A percentile compares a stretch with the other conserved stretches of the same genome.
Evolutionary conservation across 352 stramenopile species (phyloP).

Genomic region (Pythium grandisporangium): DNA sequence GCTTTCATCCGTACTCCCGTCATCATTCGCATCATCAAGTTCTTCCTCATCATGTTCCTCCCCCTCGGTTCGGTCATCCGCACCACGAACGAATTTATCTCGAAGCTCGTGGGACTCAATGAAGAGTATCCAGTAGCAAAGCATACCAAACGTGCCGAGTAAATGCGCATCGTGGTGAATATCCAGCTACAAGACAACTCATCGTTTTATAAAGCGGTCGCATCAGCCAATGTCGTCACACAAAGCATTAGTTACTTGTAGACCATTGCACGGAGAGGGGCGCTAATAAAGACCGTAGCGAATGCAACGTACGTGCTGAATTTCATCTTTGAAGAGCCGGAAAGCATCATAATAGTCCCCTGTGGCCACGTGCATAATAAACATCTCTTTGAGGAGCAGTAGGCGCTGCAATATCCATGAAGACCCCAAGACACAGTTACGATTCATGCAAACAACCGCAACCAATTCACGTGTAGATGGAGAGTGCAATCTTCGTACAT

Average conservation of each 20-base stretch:
- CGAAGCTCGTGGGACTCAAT: slow-evolving; percentile 66
- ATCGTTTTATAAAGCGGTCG: background rate
- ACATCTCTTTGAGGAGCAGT: slow-evolving; percentile 62
- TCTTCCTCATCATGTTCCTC: slow-evolving; percentile 17
- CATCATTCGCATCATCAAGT: slow-evolving; percentile 11
- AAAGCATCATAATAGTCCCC: slow-evolving; percentile 80
- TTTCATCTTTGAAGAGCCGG: slow-evolving; percentile 65
- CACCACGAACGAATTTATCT: slow-evolving; percentile 26
- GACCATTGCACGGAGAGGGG: no score
- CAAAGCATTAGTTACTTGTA: no score
- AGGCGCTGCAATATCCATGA: slow-evolving; percentile 28
- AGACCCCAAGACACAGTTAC: background rate
- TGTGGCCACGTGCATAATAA: slow-evolving; percentile 53
- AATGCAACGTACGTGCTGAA: slow-evolving; percentile 33
- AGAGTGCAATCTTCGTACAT: no score
- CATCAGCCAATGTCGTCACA: background rate
- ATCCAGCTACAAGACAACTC: slow-evolving; percentile 17
- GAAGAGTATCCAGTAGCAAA: slow-evolving; percentile 82
- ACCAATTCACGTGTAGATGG: no score
- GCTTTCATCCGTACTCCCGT: slow-evolving; percentile 1
- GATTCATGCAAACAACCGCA: background rate
- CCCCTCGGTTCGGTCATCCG: no score
- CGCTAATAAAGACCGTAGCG: no score
- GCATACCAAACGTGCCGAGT: slow-evolving; percentile 58
- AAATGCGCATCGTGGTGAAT: slow-evolving; percentile 47